Base-by-base conservation (phyloP, 2,329 filamentous ascomycete genomes). In the Colletotrichum ledebouriae region DNA sequence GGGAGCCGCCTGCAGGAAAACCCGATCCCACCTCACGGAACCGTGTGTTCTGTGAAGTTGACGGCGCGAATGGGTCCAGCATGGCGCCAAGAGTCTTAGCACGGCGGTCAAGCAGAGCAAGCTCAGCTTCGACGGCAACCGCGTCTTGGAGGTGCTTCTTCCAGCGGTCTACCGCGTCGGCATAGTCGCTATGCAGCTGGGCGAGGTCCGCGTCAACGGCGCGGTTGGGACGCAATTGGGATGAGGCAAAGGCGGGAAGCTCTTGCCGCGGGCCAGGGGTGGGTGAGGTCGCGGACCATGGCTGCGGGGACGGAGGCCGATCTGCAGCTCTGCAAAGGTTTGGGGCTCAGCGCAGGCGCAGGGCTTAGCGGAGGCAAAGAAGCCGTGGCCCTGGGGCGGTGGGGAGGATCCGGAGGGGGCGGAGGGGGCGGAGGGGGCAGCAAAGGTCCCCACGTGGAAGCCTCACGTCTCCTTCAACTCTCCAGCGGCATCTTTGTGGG, bases 11-110 rank as follows among this genome's bases (percentile, higher is more conserved):
- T 5, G 37, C 37, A 41, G 37, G 13, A 41, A 41, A 4, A 46
- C n/a, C 42, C 42, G 42, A 46, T 6, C n/a, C 42, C 42, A 46
- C 42, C 42, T 4, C 42, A 46, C n/a, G 17, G 42, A 17, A n/a
- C n/a, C 42, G 20, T 46, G n/a, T n/a, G 37, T 41, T 41, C 42
- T n/a, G n/a, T 15, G 42, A 17, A 46, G 42, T 15, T 13, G 42
- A 15, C n/a, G 42, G 42, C 15, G 15, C 42, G n/a, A n/a, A 46
- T 46, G 42, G 42, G n/a, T 46, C 42, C 42, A 46, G 42, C 42
- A 6, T 20, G n/a, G 42, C 42, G 42, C 42, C n/a, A 20, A 46
- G 42, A 46, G 42, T 20, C n/a, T 4, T 20, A 20, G n/a, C n/a
- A 46, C 17, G 42, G 10, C 20, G 42, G n/a, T 20, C n/a, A 12